Conservation (phyloP, 495 filamentous ascomycete genomes). For the Platismatia glauca region DNA sequence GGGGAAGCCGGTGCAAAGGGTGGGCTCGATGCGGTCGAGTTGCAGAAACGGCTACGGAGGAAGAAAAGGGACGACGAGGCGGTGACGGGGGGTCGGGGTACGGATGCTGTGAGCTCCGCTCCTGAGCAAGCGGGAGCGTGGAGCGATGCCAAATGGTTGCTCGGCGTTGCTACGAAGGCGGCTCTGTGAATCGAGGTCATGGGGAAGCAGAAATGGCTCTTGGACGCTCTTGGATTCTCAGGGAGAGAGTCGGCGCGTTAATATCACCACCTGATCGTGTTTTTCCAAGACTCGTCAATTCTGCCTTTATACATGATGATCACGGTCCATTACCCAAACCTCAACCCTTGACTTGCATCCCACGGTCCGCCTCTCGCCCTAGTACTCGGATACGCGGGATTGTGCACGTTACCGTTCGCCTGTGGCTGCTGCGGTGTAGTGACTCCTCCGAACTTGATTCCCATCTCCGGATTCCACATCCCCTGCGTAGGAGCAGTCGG, state of each 20-base stretch:
- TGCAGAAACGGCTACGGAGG: constrained; percentile 6
- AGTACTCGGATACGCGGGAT: constrained; percentile 24
- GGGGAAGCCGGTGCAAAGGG: neutral
- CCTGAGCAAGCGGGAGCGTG: constrained; percentile 12
- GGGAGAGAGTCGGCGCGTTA: neutral
- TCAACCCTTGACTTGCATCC: constrained; percentile 55
- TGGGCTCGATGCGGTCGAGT: constrained; percentile 4
- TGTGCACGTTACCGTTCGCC: constrained; percentile 21
- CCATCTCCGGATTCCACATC: constrained; percentile 71
- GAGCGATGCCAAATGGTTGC: constrained; percentile 19
- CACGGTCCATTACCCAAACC: constrained; percentile 43
- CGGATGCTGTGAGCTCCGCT: neutral
- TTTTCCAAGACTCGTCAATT: neutral
- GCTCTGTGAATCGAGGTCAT: neutral
- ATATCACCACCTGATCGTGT: neutral
- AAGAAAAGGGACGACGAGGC: constrained; percentile 5
- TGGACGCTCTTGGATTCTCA: neutral
- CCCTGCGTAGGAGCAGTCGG: constrained; percentile 43
- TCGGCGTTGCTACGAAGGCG: constrained; percentile 13
- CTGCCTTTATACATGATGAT: neutral
- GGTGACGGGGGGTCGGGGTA: neutral
- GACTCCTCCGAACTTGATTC: constrained; percentile 57
- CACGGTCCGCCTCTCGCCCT: constrained; percentile 32
- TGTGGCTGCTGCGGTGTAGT: constrained; percentile 17
- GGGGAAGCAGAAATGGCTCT: neutral